These are phyloP conservation scores for Orbilia brochopaga DNA, from an alignment of 2,329 filamentous ascomycete genomes.

Conservation along the genomic window DNA sequence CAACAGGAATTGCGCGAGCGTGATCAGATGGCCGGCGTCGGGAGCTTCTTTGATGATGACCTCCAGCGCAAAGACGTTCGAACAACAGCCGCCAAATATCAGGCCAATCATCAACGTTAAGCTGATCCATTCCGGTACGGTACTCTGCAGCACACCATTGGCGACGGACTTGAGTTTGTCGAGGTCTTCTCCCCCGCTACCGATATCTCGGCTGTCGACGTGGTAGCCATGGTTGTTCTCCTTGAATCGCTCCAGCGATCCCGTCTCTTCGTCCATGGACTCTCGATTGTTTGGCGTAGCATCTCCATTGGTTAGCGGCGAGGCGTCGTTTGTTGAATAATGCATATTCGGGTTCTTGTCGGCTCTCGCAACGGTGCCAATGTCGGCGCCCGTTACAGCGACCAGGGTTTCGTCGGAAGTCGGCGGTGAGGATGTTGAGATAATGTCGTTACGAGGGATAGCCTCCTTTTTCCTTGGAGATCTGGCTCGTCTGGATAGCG, in stretches of 20 bases:
- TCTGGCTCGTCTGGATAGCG: conserved; percentile 21
- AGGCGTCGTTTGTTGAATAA: conserved; percentile 22
- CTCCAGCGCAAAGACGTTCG: conserved; percentile 96
- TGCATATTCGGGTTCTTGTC: conserved; percentile 18
- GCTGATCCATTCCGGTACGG: conserved; percentile 67
- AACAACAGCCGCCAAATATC: conserved; percentile 95
- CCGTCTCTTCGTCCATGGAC: conserved; percentile 37
- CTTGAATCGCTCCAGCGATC: conserved; percentile 46
- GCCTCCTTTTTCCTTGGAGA: conserved; percentile 38
- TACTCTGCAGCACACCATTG: conserved; percentile 47
- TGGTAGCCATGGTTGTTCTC: conserved; percentile 35
- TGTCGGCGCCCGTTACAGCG: conserved; percentile 24
- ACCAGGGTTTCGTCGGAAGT: not conserved
- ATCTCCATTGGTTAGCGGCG: conserved; percentile 25
- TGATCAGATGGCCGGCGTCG: conserved; percentile 82
- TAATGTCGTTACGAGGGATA: conserved; percentile 3
- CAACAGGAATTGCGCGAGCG: conserved; percentile 86
- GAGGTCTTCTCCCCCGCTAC: conserved; percentile 20
- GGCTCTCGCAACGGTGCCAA: conserved; percentile 6
- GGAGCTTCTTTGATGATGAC: conserved; percentile 90
- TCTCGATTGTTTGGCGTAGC: conserved; percentile 2
- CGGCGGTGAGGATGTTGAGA: conserved; percentile 20
- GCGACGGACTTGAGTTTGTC: conserved; percentile 27
- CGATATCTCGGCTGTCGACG: conserved; percentile 26
- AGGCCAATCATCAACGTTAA: conserved; percentile 74